These are phyloP conservation scores for Botrytis pseudocinerea DNA, from an alignment of 2,329 filamentous ascomycete genomes.

Conservation along the genomic window DNA sequence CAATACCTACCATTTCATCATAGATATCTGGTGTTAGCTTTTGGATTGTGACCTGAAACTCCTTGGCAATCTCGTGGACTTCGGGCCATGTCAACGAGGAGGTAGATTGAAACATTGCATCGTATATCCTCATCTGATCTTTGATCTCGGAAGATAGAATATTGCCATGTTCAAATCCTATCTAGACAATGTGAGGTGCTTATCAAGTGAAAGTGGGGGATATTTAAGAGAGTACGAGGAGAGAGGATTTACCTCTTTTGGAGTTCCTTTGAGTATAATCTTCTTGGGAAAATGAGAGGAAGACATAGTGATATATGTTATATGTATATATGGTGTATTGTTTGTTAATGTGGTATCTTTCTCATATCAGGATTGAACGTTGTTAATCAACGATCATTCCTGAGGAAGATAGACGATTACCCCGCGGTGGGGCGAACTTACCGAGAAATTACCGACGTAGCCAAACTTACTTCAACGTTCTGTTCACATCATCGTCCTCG, in stretches of 20 bases:
- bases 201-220: not conserved
- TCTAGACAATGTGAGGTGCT: not conserved
- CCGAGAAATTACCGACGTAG: conserved; percentile 1
- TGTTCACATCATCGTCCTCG: not conserved
- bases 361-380: not conserved
- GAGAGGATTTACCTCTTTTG: not conserved
- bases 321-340: not conserved
- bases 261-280: not conserved
- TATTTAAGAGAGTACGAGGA: too few species aligned
- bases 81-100: conserved; percentile 3
- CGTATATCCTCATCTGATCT: not conserved
- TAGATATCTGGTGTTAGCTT: conserved; percentile 7
- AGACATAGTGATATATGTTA: not conserved
- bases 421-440: not conserved
- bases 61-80: not conserved
- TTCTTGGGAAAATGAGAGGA: not conserved
- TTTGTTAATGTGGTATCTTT: not conserved
- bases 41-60: conserved; percentile 1
- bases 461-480: not conserved
- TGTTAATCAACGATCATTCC: not conserved
- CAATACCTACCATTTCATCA: conserved; percentile 6
- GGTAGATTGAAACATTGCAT: conserved; percentile 1
- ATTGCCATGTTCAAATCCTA: conserved; percentile 15
- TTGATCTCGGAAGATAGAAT: conserved; percentile 3
- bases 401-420: not conserved